Conservation (phyloP, 176 grass and related monocot genomes). For the Triticum aestivum region IWGSC_CS_RefSeq_v2.1 NC_057806.1:464973185-464973684, state of each 20-base stretch:
- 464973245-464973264: slow-evolving; percentile 51
- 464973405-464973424: neutral
- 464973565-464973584: neutral
- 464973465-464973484: slow-evolving; percentile 2
- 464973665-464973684: neutral
- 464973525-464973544: slow-evolving; percentile 16
- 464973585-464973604: slow-evolving; percentile 5
- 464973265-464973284: slow-evolving; percentile 95
- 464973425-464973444: neutral
- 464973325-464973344: slow-evolving; percentile 14
- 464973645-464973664: neutral
- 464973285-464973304: slow-evolving; percentile 91
- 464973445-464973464: slow-evolving; percentile 3
- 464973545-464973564: neutral
- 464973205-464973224: neutral
- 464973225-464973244: slow-evolving; percentile 27
- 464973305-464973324: slow-evolving; percentile 95
- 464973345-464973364: slow-evolving; percentile 11
- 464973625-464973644: slow-evolving; percentile 13
- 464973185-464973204: slow-evolving; percentile 52
- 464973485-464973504: neutral
- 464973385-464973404: no score
- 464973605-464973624: slow-evolving; percentile 4
- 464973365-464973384: slow-evolving; percentile 21
- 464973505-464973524: neutral